These are phyloP conservation scores for Thinopyrum elongatum DNA, from an alignment of 176 grass and related monocot species.

Conservation along the genomic window DNA sequence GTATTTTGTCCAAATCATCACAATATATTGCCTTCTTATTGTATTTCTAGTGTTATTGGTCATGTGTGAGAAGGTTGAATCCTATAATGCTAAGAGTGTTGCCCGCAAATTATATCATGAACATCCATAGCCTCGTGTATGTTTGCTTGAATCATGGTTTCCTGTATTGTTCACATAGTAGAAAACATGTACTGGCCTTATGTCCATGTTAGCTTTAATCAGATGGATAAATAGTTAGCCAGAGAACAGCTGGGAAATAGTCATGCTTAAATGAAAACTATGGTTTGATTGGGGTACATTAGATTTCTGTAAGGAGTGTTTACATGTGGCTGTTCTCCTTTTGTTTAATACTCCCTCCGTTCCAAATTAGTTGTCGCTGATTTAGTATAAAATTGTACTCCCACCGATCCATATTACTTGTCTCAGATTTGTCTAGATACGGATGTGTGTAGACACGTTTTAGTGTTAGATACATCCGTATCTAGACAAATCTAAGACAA, in stretches of 20 bases:
- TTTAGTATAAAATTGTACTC: too few species aligned
- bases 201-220: background rate
- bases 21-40: background rate
- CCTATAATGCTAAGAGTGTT: background rate
- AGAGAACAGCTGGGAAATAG: slow-evolving; percentile 1
- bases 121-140: background rate
- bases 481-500: too few species aligned
- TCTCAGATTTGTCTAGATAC: too few species aligned
- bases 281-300: background rate
- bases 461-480: too few species aligned
- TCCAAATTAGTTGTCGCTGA: too few species aligned
- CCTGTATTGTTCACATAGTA: background rate
- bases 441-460: too few species aligned
- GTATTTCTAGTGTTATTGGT: slow-evolving; percentile 1
- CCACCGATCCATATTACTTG: too few species aligned
- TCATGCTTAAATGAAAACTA: background rate
- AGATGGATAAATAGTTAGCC: background rate
- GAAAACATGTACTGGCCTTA: background rate
- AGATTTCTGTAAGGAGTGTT: background rate
- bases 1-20: background rate
- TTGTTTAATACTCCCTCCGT: background rate
- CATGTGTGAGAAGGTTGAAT: background rate
- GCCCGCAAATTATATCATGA: background rate
- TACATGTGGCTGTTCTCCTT: background rate
- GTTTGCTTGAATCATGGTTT: slow-evolving; percentile 10